Evolutionary conservation across 345 rosid species (phyloP).

Genomic region (Gossypium mustelinum): DNA sequence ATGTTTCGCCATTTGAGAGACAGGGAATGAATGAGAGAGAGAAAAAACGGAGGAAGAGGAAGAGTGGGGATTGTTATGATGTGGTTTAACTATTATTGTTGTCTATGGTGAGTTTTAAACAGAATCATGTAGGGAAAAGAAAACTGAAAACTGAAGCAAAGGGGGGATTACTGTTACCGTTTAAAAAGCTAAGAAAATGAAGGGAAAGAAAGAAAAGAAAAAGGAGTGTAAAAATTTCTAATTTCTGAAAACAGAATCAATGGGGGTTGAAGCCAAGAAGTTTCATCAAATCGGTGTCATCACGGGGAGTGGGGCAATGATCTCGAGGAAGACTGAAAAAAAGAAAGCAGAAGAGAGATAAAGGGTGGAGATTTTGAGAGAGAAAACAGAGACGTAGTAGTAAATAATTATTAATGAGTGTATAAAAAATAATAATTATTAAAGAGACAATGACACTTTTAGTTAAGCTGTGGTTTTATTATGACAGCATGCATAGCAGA

Average conservation of each 20-base stretch:
- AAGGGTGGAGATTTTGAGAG: background rate
- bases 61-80: slow-evolving; percentile 4
- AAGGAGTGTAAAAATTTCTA: background rate
- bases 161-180: background rate
- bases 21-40: slow-evolving; percentile 1
- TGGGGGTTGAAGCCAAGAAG: background rate
- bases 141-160: background rate
- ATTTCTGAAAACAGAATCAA: background rate
- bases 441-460: background rate
- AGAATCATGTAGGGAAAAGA: background rate
- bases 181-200: background rate
- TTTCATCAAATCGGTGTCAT: background rate
- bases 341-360: background rate
- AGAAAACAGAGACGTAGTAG: background rate
- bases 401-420: no score
- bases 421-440: background rate
- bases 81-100: background rate
- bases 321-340: background rate
- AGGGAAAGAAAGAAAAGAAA: no score
- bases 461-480: background rate
- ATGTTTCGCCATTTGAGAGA: background rate
- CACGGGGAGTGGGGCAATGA: background rate
- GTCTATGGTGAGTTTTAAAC: slow-evolving; percentile 5
- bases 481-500: background rate
- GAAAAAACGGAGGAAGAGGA: background rate